Base-by-base conservation (phyloP, 2,329 filamentous ascomycete genomes). In the Arthrobotrys entomopaga region DNA sequence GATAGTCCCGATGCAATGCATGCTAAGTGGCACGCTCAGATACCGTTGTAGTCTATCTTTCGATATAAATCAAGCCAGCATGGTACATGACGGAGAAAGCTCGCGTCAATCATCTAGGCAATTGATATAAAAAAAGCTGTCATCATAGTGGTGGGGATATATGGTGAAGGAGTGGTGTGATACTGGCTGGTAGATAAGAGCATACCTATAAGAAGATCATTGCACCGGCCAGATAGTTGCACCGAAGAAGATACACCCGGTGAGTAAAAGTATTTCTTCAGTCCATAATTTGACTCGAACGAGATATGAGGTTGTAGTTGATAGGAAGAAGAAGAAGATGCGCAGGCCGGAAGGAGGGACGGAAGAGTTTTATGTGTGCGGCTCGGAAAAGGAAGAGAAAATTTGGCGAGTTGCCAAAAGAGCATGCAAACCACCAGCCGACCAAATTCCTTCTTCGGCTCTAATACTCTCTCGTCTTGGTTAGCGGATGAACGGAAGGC, bases 41-140 rank as follows among this genome's bases (percentile, higher is more conserved):
- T 95, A 95, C 91, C 91, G 91, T 95, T 94, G 91, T 95, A 95
- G 91, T 95, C 91, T 91, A 90, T 89, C 81, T 80, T 81, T 81
- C 83, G 85, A 82, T 82, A 80, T 81, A 80, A 83, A 83, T 82
- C 83, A 83, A 85, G 85, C 77, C 72, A 76, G 76, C 61, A 76
- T 67, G 72, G 60, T 75, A 73, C 76, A 76, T 65, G 64, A 75
- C 64, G 70, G 70, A 74, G 70, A 74, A 26, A 66, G 29, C 70
- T 74, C 70, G 70, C 70, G 58, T 74, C 70, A 67, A 65, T 67
- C 16, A 38, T 74, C 70, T 74, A 74, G 70, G 70, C 70, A 65
- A 26, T 74, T 67, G 70, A 74, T 61, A 63, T 43, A 63, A 72
- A 26, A 26, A 26, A 26, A 52, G 50, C n/a, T 76, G 76, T 78